A percentile compares a stretch with the other conserved stretches of the same genome.
Evolutionary conservation across 164 flowering plant species (phyloP).

Genomic region (Nymphaea thermarum): DNA sequence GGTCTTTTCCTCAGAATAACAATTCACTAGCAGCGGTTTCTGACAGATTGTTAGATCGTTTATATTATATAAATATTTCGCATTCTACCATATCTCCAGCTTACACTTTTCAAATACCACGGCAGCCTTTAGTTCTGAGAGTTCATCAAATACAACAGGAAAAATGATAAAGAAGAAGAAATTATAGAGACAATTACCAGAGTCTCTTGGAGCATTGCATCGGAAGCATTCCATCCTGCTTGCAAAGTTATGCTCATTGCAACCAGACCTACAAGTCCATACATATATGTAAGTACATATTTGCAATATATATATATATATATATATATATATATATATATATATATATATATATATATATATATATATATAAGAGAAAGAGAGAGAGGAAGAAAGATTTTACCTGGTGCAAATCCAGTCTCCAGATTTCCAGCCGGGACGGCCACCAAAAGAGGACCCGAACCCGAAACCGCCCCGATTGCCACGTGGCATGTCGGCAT

Average conservation of each 20-base stretch:
- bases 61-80: too few species aligned
- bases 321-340: too few species aligned
- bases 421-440: constrained; percentile 90
- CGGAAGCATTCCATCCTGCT: constrained; percentile 96
- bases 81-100: too few species aligned
- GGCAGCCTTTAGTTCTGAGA: too few species aligned
- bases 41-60: too few species aligned
- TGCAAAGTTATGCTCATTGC: constrained; percentile 98
- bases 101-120: too few species aligned
- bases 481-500: constrained; percentile 13
- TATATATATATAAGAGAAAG: background rate
- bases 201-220: constrained; percentile 86
- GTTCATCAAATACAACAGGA: too few species aligned
- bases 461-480: constrained; percentile 20
- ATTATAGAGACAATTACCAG: constrained; percentile 18
- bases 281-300: background rate
- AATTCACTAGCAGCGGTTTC: too few species aligned
- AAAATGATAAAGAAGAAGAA: background rate
- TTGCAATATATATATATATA: background rate
- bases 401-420: constrained; percentile 97
- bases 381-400: background rate
- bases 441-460: constrained; percentile 18
- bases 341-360: too few species aligned
- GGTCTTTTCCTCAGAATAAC: too few species aligned
- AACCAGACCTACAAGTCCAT: constrained; percentile 45